phyloP scores from a whole-genome alignment of 106 monocot species.

The Xerophyta viscosa region DNA sequence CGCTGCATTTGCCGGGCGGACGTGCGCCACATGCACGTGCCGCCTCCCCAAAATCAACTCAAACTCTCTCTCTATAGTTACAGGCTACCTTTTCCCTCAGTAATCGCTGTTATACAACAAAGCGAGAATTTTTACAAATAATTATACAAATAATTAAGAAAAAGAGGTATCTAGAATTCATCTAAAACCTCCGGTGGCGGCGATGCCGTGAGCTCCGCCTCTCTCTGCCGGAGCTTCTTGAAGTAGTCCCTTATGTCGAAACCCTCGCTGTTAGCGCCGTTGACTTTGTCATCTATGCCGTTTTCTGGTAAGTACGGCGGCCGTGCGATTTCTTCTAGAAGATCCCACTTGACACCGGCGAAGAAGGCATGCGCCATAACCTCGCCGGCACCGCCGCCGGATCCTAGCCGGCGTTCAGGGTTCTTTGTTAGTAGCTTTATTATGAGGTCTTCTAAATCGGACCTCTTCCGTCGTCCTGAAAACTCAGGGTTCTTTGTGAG shows the following conservation, averaged over 20 bases:
- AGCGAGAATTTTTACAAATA: no score
- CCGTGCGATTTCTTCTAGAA: constrained; percentile 43
- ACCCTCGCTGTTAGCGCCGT: constrained; percentile 8
- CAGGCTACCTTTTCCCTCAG: no score
- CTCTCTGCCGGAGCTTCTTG: constrained; percentile 16
- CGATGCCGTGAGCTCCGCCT: constrained; percentile 8
- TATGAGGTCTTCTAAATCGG: constrained; percentile 65
- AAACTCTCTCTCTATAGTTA: no score
- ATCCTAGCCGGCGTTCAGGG: constrained; percentile 47
- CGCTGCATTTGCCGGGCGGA: no score
- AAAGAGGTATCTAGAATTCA: no score
- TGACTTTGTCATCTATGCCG: constrained; percentile 16
- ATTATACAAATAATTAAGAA: no score
- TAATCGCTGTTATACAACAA: no score
- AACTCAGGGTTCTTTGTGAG: constrained; percentile 53
- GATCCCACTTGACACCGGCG: constrained; percentile 65
- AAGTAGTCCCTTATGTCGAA: constrained; percentile 68
- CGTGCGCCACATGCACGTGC: no score
- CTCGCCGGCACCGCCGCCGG: constrained; percentile 57
- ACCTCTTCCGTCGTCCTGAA: constrained; percentile 19
- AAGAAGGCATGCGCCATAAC: constrained; percentile 77
- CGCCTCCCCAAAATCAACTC: no score
- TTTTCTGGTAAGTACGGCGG: constrained; percentile 53
- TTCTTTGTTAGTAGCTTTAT: constrained; percentile 55
- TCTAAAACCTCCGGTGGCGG: no score